Percentiles rank a stretch among this genome's conserved stretches.
phyloP scores from a whole-genome alignment of 2,329 filamentous ascomycete species.

The Pseudogymnoascus sp. region DNA sequence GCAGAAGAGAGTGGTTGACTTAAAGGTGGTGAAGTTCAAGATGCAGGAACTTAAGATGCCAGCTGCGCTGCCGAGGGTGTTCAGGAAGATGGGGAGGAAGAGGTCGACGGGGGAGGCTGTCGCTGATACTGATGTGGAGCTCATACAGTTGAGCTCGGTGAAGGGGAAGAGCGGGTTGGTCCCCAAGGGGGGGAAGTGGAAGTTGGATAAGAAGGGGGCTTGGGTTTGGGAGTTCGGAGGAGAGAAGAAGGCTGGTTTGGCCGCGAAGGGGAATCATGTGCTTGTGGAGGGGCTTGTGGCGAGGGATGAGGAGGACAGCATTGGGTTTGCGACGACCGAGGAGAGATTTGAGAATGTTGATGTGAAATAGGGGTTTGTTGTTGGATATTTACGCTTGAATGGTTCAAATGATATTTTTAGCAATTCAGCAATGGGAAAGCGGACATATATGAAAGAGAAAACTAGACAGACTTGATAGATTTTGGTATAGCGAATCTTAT shows the following conservation, averaged over 20 bases:
- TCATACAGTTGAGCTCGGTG: not conserved
- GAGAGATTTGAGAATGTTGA: slow-evolving; percentile 4
- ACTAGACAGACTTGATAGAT: not conserved
- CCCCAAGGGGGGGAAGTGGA: not conserved
- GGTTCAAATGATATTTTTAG: not conserved
- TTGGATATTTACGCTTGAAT: not conserved
- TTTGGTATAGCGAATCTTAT: not conserved
- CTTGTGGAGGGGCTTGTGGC: not conserved
- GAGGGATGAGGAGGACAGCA: not conserved
- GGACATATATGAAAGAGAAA: not conserved
- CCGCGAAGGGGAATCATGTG: not conserved
- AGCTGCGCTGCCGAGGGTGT: not conserved
- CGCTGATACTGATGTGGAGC: not conserved
- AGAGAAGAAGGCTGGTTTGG: not conserved
- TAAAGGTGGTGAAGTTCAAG: not conserved
- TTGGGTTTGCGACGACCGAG: not conserved
- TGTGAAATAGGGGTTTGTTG: not conserved
- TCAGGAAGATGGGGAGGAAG: not conserved
- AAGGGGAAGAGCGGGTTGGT: not conserved
- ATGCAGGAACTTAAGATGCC: not conserved
- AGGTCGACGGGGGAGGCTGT: not conserved
- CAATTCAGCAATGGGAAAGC: not conserved
- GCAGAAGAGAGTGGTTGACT: not conserved
- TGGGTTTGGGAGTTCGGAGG: not conserved
- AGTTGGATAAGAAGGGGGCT: not conserved